Base-by-base conservation (phyloP, 306 rosid species). In the Lotus japonicus region DNA sequence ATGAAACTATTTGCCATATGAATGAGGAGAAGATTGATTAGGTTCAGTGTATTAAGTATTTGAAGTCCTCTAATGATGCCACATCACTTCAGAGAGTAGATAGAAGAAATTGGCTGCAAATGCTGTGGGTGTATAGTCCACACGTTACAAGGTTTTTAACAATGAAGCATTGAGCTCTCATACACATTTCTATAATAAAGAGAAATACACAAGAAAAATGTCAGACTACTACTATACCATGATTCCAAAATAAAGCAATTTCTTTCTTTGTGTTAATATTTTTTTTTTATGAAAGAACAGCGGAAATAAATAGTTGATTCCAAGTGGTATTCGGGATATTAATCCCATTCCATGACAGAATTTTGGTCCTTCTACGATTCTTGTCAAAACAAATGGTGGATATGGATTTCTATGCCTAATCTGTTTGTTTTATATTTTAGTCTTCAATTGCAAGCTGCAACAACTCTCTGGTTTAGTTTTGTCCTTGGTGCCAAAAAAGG, bases 51-150 rank as follows among this genome's bases (percentile, higher is more conserved):
- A 55, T 35, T 78, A 41, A 76, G 39, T 39, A 44, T 43, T 56
- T 45, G 6, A 62, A 35, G 55, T 59, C 14, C 66, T 44, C 31
- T 14, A 62, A 19, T 39, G 43, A 1, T n/a, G 9, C 15, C 44
- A 38, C 64, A 16, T 16, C 50, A 18, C 58, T 59, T 63, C 13
- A 9, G 38, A 4, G 28, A 60, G 58, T 86, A 79, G 77, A 78
- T 76, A 84, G 75, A 56, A 65, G 66, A 65, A 77, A 73, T 77
- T 64, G 77, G 45, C 70, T 77, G 58, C 55, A 63, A 57, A 26
- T 77, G 73, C 62, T 42, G 48, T 66, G 79, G 0, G 36, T 5
- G 5, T 72, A 75, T 55, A 75, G 42, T 39, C 26, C 58, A 58
- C 2, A 38, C 2, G 11, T 31, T 31, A 31, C 28, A 43, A 79